Base-by-base conservation (phyloP, 176 grass and related monocot species). In the Ensete glaucum region DNA sequence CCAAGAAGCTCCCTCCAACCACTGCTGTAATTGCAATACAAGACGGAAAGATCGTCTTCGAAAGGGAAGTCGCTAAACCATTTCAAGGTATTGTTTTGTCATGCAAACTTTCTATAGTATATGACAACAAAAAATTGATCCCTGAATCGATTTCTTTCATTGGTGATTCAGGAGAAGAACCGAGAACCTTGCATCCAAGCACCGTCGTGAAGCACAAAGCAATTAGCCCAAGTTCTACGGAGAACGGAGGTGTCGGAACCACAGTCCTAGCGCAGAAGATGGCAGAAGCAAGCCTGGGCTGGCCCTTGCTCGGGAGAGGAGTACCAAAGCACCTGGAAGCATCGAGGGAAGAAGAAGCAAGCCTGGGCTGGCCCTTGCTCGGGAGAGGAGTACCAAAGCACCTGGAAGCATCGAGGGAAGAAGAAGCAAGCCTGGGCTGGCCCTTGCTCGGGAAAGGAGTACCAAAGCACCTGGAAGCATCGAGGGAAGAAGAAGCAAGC, bases 311-410 rank as follows among this genome's bases (percentile, higher is more conserved):
- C 24, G 24, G 24, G 24, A 24, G 24, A 24, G 24, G 24, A 24
- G 24, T 0, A 24, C 24, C 24, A 24, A 24, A 1, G 24, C 24
- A 24, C 24, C 24, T 24, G 24, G 24, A 24, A 24, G 1, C 24
- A 24, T 24, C 24, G 24, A 24, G 24, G 24, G 24, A 24, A 24
- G 24, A 24, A 24, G 24, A 24, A 24, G 24, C 24, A 24, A 24
- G 24, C 24, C 24, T 24, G 24, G 96, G 96, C 54, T 99, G 96
- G 96, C 96, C 96, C 24, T 74, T 99, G 74, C 90, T 99, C 67
- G 78, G 78, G n/a, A 77, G 49, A 79, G 66, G 76, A 23, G 54
- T 15, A 1, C 63, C 77, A n/a, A 16, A 13, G 26, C 50, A 51
- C 2, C 23, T 25, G 9, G 64, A 62, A 69, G 23, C 24, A 24